A percentile compares a stretch with the other conserved stretches of the same genome.
These are phyloP conservation scores for Calonectria hongkongensis DNA, from an alignment of 2,329 filamentous ascomycete genomes.

Conservation along the genomic window DNA sequence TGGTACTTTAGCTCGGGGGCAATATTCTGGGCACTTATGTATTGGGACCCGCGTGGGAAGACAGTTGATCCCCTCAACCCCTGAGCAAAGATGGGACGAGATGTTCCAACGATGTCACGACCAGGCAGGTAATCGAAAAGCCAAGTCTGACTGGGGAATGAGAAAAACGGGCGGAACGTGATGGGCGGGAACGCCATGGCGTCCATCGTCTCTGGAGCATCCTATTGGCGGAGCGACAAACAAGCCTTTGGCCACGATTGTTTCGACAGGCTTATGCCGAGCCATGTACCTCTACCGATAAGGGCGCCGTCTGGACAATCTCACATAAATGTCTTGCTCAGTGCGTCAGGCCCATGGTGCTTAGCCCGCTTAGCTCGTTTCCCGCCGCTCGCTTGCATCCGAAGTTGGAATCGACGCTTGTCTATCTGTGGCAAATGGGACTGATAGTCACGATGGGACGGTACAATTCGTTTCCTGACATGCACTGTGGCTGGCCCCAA, in stretches of 20 bases:
- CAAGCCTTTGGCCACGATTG: slow-evolving; percentile 5
- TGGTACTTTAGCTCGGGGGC: slow-evolving; percentile 28
- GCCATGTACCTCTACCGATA: slow-evolving; percentile 28
- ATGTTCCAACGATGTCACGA: slow-evolving; percentile 26
- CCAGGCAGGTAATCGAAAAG: slow-evolving; percentile 24
- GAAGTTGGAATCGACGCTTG: slow-evolving; percentile 29
- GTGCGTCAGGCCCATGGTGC: slow-evolving; percentile 22
- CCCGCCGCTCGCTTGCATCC: slow-evolving; percentile 31
- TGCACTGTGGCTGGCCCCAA: slow-evolving; percentile 3
- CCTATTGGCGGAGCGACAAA: slow-evolving; percentile 28
- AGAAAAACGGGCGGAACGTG: slow-evolving; percentile 14
- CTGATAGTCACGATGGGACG: slow-evolving; percentile 25
- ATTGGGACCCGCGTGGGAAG: slow-evolving; percentile 20
- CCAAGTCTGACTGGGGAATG: slow-evolving; percentile 25
- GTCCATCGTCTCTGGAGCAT: neutral
- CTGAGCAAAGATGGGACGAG: slow-evolving; percentile 34
- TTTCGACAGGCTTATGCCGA: slow-evolving; percentile 31
- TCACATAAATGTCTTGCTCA: slow-evolving; percentile 21
- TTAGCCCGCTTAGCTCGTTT: slow-evolving; percentile 1
- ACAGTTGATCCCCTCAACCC: slow-evolving; percentile 24
- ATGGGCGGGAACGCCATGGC: slow-evolving; percentile 13
- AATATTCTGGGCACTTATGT: slow-evolving; percentile 3
- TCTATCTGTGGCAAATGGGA: slow-evolving; percentile 10
- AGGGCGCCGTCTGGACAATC: slow-evolving; percentile 9
- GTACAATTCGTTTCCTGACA: slow-evolving; percentile 6